A percentile compares a stretch with the other conserved stretches of the same genome.
Evolutionary conservation across 2,329 filamentous ascomycete genomes (phyloP).

Genomic region (Colletotrichum graminicola): DNA sequence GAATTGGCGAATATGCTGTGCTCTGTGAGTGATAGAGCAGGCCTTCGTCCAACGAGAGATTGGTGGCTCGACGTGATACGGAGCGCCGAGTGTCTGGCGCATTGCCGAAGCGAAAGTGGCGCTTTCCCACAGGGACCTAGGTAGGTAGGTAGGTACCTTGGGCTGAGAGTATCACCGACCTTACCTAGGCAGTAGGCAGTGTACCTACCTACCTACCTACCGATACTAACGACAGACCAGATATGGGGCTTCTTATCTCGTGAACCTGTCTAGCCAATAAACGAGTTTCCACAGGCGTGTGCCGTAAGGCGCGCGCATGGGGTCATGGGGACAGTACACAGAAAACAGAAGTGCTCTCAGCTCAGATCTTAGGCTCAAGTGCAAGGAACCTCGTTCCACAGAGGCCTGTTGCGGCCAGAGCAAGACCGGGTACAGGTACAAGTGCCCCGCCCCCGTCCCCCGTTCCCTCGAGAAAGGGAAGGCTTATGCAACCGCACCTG

Average conservation of each 20-base stretch:
- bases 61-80: conserved; percentile 15
- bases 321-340: neutral
- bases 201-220: neutral
- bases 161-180: too few species aligned
- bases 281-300: neutral
- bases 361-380: neutral
- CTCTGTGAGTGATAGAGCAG: neutral
- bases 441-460: neutral
- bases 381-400: neutral
- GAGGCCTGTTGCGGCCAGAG: neutral
- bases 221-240: conserved; percentile 18
- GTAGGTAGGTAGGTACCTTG: too few species aligned
- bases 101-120: conserved; percentile 33
- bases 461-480: conserved; percentile 6
- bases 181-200: neutral
- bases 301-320: neutral
- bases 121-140: neutral
- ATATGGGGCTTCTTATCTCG: conserved; percentile 28
- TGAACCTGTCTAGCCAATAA: conserved; percentile 23
- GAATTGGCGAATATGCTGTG: conserved; percentile 19
- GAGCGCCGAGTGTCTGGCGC: conserved; percentile 1
- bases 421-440: conserved; percentile 16
- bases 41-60: conserved; percentile 1
- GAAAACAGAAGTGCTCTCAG: neutral
- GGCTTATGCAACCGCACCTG: conserved; percentile 36